A percentile compares a stretch with the other conserved stretches of the same genome.
These are phyloP conservation scores for Solanum chacoense DNA, from an alignment of 305 asterid species.

Conservation along the genomic window DNA sequence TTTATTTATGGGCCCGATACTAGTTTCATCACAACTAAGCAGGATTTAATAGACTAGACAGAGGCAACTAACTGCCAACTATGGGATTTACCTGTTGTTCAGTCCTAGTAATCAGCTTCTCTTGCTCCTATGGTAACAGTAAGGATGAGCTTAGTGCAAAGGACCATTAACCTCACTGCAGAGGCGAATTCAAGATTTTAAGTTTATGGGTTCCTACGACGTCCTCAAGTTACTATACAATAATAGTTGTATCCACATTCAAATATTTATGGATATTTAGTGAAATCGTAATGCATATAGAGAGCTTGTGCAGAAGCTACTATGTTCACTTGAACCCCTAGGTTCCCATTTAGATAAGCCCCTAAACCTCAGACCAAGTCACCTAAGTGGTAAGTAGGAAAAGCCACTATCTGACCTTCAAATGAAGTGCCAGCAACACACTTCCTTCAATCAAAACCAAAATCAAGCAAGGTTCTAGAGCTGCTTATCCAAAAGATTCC, in stretches of 20 bases:
- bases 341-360: neutral
- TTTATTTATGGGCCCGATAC: neutral
- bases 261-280: neutral
- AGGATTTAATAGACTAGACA: neutral
- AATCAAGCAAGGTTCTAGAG: neutral
- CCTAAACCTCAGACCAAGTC: neutral
- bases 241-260: neutral
- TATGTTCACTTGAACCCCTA: neutral
- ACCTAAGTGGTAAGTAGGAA: neutral
- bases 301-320: neutral
- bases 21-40: neutral
- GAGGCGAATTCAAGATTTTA: neutral
- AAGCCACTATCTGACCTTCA: neutral
- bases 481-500: neutral
- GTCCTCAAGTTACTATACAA: neutral
- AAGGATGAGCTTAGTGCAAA: neutral
- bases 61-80: neutral
- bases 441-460: neutral
- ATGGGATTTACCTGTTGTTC: neutral
- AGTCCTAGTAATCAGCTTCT: neutral
- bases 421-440: neutral
- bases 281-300: neutral
- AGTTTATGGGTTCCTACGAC: neutral
- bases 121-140: neutral
- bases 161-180: neutral